Conservation (phyloP, 805 yeast genomes). For the Diddensiella santjacobensis region DNA sequence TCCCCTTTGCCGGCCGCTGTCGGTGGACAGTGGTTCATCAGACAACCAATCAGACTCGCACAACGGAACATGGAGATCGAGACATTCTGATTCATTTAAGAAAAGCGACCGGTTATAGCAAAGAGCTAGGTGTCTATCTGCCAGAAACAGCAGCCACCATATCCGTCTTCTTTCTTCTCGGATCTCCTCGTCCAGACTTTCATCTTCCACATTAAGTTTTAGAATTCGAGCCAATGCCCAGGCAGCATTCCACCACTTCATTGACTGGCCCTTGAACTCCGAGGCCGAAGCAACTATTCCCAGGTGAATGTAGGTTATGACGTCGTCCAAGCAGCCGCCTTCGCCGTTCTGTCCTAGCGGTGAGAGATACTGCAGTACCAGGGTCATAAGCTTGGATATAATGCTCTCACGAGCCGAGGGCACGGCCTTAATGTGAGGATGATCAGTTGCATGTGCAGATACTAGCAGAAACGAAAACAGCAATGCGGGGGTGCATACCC, state of each 20-base stretch:
- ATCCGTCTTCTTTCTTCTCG: constrained; percentile 38
- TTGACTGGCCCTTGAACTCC: constrained; percentile 29
- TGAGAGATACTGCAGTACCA: constrained; percentile 20
- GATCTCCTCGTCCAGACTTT: constrained; percentile 23
- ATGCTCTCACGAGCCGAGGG: constrained; percentile 28
- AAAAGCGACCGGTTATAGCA: constrained; percentile 34
- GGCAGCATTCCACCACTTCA: constrained; percentile 32
- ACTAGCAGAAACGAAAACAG: constrained; percentile 27
- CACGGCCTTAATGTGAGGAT: constrained; percentile 26
- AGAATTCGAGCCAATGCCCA: constrained; percentile 29
- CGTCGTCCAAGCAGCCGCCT: constrained; percentile 26
- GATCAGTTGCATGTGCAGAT: constrained; percentile 31
- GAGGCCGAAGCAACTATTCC: constrained; percentile 31
- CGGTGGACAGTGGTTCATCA: constrained; percentile 25
- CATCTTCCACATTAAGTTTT: constrained; percentile 26
- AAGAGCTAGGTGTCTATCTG: constrained; percentile 36
- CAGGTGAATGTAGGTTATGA: constrained; percentile 29
- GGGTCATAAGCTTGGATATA: constrained; percentile 21
- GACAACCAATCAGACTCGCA: constrained; percentile 33
- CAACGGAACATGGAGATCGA: constrained; percentile 33
- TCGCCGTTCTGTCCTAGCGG: constrained; percentile 16
- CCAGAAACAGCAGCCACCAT: constrained; percentile 39
- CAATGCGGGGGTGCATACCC: constrained; percentile 25
- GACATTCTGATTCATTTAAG: constrained; percentile 32
- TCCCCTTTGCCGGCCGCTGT: constrained; percentile 27